Conservation (phyloP, 257 asterid species). For the Ophiorrhiza pumila region DNA sequence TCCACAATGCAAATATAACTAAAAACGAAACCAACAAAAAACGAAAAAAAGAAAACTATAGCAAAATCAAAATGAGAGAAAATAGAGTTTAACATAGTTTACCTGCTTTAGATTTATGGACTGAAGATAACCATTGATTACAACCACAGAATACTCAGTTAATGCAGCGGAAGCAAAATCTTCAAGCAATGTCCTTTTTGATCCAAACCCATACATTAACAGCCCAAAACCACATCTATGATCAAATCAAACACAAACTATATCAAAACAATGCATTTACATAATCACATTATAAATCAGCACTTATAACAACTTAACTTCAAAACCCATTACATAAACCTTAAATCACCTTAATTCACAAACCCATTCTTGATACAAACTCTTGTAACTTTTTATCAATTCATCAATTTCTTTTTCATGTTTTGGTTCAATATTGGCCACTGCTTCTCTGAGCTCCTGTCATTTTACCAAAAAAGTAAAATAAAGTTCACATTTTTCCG, state of each 20-base stretch:
- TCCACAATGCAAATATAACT: too few relatives aligned
- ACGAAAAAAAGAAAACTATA: not conserved
- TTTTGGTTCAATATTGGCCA: slow-evolving; percentile 62
- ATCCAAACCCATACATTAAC: slow-evolving; percentile 93
- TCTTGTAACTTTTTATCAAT: slow-evolving; percentile 50
- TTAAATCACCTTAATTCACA: slow-evolving; percentile 47
- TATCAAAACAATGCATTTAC: not conserved
- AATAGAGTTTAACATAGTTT: not conserved
- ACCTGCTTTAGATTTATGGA: slow-evolving; percentile 90
- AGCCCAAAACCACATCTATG: slow-evolving; percentile 80
- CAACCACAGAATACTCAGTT: slow-evolving; percentile 72
- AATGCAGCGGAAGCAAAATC: slow-evolving; percentile 77
- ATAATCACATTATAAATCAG: not conserved
- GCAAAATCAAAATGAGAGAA: not conserved
- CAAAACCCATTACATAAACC: not conserved
- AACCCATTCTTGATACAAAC: slow-evolving; percentile 63
- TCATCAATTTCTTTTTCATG: slow-evolving; percentile 69
- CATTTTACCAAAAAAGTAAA: not conserved
- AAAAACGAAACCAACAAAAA: not conserved
- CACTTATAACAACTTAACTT: not conserved
- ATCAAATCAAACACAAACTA: not conserved
- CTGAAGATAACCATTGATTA: slow-evolving; percentile 86
- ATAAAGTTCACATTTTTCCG: not conserved
- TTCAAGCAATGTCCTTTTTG: slow-evolving; percentile 75
- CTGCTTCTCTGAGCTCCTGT: slow-evolving; percentile 76